Evolutionary conservation across 106 monocot species (phyloP).

Genomic region (Dendrobium nobile): DNA sequence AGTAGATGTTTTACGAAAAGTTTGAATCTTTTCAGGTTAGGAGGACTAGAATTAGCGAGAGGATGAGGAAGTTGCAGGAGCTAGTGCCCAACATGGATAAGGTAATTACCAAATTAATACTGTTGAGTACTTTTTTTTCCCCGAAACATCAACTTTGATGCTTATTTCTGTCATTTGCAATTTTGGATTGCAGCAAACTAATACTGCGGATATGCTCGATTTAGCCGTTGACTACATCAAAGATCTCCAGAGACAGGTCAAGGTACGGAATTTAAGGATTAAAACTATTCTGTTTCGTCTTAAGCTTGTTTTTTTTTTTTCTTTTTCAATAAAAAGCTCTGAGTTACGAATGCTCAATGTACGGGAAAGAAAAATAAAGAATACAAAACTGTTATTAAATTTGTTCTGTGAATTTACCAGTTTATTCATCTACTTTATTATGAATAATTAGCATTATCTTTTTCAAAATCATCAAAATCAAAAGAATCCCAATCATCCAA

Average conservation of each 20-base stretch:
- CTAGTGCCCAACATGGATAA: conserved; percentile 99
- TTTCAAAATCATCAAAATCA: too few species aligned
- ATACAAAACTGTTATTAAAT: too few species aligned
- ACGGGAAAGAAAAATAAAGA: too few species aligned
- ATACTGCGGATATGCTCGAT: conserved; percentile 91
- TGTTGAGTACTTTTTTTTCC: background rate
- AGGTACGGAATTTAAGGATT: conserved; percentile 30
- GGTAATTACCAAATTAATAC: conserved; percentile 24
- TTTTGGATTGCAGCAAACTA: conserved; percentile 59
- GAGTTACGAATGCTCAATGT: too few species aligned
- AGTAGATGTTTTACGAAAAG: background rate
- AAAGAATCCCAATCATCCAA: too few species aligned
- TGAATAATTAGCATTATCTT: too few species aligned
- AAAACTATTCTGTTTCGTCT: background rate
- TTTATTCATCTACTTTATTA: too few species aligned
- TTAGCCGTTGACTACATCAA: conserved; percentile 92
- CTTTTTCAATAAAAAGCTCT: too few species aligned
- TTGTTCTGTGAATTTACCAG: too few species aligned
- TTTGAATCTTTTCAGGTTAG: conserved; percentile 49
- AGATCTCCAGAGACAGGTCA: conserved; percentile 75
- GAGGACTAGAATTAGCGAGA: conserved; percentile 86
- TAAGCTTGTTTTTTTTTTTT: background rate
- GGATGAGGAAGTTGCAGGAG: conserved; percentile 94
- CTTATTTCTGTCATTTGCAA: background rate
- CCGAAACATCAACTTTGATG: too few species aligned